A percentile compares a stretch with the other conserved stretches of the same genome.
phyloP scores from a whole-genome alignment of 2,329 filamentous ascomycete species.

The Aspergillus tanneri region DNA sequence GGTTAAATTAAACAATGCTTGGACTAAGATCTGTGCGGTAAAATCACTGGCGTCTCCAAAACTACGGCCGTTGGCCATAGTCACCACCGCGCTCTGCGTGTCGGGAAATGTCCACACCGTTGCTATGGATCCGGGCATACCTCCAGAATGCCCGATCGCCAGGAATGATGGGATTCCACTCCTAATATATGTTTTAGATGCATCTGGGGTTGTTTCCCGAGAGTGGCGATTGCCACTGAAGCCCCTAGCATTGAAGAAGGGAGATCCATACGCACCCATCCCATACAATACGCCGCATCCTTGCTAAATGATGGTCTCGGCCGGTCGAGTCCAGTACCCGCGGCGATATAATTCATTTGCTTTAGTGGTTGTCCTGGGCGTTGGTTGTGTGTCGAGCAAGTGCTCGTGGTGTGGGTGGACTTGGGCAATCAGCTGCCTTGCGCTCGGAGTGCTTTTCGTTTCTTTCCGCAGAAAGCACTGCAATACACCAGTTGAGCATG shows the following conservation, averaged over 20 bases:
- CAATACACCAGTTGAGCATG: constrained; percentile 24
- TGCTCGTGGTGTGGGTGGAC: too few species aligned
- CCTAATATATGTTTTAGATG: constrained; percentile 17
- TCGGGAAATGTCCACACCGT: constrained; percentile 27
- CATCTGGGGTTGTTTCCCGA: neutral
- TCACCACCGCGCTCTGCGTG: constrained; percentile 28
- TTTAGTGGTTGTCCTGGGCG: constrained; percentile 14
- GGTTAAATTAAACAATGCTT: constrained; percentile 19
- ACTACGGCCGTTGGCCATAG: constrained; percentile 22
- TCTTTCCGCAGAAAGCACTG: constrained; percentile 19
- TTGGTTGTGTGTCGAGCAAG: too few species aligned
- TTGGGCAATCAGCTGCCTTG: too few species aligned
- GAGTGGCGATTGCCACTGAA: constrained; percentile 13
- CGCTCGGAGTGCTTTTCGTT: constrained; percentile 7
- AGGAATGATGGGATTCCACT: constrained; percentile 14
- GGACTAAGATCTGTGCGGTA: constrained; percentile 16
- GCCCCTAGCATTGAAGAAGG: constrained; percentile 19
- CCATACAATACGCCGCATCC: constrained; percentile 23
- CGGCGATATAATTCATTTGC: constrained; percentile 19
- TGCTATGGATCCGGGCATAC: constrained; percentile 20
- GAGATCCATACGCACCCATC: constrained; percentile 25
- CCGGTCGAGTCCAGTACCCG: constrained; percentile 19
- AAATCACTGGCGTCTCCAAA: constrained; percentile 19
- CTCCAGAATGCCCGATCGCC: constrained; percentile 28
- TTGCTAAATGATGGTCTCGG: constrained; percentile 12